Base-by-base conservation (phyloP, 2,329 filamentous ascomycete genomes). In the Fusarium drepaniforme region DNA sequence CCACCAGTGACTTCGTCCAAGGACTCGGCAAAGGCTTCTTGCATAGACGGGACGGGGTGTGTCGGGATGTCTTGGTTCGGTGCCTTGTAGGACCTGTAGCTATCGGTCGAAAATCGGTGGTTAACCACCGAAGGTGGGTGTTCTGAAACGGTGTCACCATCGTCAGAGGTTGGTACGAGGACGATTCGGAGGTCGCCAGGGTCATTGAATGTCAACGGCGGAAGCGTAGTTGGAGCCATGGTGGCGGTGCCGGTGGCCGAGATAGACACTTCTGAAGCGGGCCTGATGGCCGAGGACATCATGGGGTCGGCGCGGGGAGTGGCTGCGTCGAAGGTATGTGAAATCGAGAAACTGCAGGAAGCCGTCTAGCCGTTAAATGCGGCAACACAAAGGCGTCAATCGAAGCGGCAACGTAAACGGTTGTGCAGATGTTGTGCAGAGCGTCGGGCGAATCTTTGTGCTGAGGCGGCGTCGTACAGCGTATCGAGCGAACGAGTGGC, bases 11-110 rank as follows among this genome's bases (percentile, higher is more conserved):
- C 92, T 80, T 97, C 94, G 67, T 91, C 85, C 76, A 97, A 90
- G 3, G 94, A 96, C 83, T 97, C 94, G 77, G 93, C 92, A 81
- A 97, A 97, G 71, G 94, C 93, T 72, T 89, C 90, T 82, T 97
- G 94, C 90, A 97, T 93, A 35, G 90, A 89, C 18, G 90, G 85
- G 62, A 97, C 92, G 8, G 94, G 94, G 80, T 97, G 94, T 15
- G 75, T 74, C 16, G 82, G 82, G 53, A 83, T 81, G 44, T 73
- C 76, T 60, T 78, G 76, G 38, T 75, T 60, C 23, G 74, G 74
- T 13, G 65, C 74, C 38, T 63, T 74, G 37, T 75, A 75, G 57
- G 74, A 75, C 72, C 73, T 76, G 40, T 75, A 75, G 30, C 74
- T 75, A 44, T 79, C 78, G 53, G 73, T 66, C 12, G 75, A 74